phyloP scores from a whole-genome alignment of 352 stramenopile species.

The Phytophthora pluvialis region DNA sequence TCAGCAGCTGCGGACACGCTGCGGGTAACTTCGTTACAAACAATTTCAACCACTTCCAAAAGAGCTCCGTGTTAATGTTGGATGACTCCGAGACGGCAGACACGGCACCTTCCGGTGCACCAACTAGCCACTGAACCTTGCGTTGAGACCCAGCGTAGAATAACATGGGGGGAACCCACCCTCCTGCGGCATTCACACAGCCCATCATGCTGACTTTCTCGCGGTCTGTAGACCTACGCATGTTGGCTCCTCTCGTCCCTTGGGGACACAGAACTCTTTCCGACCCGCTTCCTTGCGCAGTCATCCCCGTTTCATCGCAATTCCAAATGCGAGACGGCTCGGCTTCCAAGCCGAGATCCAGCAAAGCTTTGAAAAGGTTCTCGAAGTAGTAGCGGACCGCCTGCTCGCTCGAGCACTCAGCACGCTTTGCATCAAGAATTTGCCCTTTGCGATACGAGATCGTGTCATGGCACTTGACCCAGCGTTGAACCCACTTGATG shows the following conservation, averaged over 20 bases:
- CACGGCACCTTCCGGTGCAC: not conserved
- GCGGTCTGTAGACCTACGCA: not conserved
- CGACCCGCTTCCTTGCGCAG: not conserved
- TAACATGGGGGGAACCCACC: not conserved
- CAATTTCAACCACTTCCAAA: conserved; percentile 4
- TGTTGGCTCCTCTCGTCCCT: not conserved
- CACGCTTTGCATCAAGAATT: conserved; percentile 6
- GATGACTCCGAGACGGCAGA: not conserved
- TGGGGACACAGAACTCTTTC: conserved; percentile 9
- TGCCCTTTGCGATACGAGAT: conserved; percentile 8
- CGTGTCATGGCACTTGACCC: not conserved
- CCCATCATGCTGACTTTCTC: conserved; percentile 17
- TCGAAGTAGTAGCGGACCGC: conserved; percentile 7
- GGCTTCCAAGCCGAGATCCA: conserved; percentile 3
- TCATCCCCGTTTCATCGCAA: conserved; percentile 6
- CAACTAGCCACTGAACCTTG: not conserved
- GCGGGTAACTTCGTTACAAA: not conserved
- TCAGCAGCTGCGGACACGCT: not conserved
- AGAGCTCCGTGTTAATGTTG: conserved; percentile 3
- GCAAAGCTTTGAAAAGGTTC: not conserved
- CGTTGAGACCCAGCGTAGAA: conserved; percentile 1
- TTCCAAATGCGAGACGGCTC: conserved; percentile 10
- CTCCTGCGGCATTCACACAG: conserved; percentile 9
- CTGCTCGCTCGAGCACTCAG: not conserved
- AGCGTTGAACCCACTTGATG: conserved; percentile 7